Conservation (phyloP, 2,329 filamentous ascomycete species). For the Chrysoporthe puriensis region DNA sequence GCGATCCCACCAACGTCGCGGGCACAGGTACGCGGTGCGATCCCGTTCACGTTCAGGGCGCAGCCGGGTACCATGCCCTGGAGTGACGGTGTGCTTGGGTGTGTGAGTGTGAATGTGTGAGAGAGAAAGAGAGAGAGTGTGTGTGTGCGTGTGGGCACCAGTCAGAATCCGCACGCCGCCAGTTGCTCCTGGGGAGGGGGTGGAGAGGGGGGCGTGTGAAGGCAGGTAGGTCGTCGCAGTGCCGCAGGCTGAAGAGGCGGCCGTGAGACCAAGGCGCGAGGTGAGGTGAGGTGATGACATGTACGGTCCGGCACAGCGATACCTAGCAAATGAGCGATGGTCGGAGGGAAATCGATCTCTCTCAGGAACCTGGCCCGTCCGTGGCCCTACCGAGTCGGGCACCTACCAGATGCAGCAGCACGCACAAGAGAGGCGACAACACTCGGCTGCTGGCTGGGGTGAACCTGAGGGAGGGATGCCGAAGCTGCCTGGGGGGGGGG, state of each 20-base stretch:
- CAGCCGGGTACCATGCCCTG: background rate
- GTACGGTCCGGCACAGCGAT: background rate
- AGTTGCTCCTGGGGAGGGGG: background rate
- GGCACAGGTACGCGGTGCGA: background rate
- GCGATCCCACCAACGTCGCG: background rate
- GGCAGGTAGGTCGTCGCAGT: constrained; percentile 4
- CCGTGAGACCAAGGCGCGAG: background rate
- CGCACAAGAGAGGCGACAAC: constrained; percentile 10
- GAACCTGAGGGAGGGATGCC: constrained; percentile 27
- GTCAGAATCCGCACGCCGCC: background rate
- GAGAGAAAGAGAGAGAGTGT: too few relatives aligned
- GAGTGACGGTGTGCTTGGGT: background rate
- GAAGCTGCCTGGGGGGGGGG: constrained; percentile 22
- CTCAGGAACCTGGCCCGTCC: background rate
- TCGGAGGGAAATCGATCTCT: constrained; percentile 3
- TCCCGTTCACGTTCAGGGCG: background rate
- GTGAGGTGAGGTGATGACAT: constrained; percentile 10
- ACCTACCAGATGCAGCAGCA: constrained; percentile 23
- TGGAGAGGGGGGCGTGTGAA: background rate
- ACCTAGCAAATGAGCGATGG: constrained; percentile 5
- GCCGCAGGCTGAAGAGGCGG: background rate
- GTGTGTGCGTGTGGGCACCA: background rate
- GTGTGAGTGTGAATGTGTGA: too few relatives aligned
- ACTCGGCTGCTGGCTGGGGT: constrained; percentile 9
- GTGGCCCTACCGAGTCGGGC: background rate